Evolutionary conservation across 257 asterid genomes (phyloP).

Genomic region (Solanum lignicaule): DNA sequence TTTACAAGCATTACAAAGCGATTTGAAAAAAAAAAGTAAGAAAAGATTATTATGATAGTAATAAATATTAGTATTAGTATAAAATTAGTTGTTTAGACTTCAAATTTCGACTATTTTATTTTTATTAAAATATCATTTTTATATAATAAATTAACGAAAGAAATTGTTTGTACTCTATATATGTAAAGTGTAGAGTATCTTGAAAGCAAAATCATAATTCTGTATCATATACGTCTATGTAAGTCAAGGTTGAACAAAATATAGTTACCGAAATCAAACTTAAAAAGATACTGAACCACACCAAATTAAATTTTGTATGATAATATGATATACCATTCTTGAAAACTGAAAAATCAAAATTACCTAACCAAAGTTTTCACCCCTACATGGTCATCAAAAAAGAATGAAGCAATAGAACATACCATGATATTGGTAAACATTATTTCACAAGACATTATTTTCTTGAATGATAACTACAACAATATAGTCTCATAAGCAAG

Average conservation of each 20-base stretch:
- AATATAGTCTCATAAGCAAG: not conserved
- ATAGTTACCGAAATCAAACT: not conserved
- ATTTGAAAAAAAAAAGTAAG: too few species aligned
- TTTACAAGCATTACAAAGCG: too few species aligned
- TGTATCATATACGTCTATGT: rapidly evolving
- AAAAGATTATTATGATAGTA: too few species aligned
- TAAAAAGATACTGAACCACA: not conserved
- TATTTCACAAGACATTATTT: not conserved
- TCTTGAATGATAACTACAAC: not conserved
- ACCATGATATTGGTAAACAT: not conserved
- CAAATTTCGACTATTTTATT: not conserved
- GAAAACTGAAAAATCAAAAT: not conserved
- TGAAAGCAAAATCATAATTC: not conserved
- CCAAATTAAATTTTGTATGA: not conserved
- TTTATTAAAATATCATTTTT: not conserved
- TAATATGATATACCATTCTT: not conserved
- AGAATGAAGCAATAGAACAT: not conserved
- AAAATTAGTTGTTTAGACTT: not conserved
- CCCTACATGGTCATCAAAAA: not conserved
- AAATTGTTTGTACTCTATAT: not conserved
- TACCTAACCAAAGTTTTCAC: not conserved
- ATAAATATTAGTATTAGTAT: not conserved
- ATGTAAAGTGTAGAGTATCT: not conserved
- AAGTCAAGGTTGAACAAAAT: not conserved
- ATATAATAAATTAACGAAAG: too few species aligned